Conservation (phyloP, 23 red algal species). For the Pyropia yezoensis region DNA sequence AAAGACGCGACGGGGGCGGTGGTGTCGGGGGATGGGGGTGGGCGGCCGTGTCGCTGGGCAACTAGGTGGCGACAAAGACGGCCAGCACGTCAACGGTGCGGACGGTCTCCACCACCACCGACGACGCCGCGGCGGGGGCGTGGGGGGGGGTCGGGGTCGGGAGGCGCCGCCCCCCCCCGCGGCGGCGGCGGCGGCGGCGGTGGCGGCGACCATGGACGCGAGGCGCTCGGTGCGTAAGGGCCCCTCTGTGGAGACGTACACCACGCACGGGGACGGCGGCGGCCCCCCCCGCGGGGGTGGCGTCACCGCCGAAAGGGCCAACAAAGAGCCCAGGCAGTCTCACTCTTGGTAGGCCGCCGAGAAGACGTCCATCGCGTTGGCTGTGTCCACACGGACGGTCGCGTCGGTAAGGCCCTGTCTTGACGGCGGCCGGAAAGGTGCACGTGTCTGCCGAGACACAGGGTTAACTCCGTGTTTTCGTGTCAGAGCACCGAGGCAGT, state of each 20-base stretch:
- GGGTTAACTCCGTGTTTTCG: too few species aligned
- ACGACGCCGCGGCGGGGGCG: slow-evolving; percentile 3
- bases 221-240: slow-evolving; percentile 23
- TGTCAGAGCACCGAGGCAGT: too few species aligned
- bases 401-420: too few species aligned
- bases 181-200: background rate
- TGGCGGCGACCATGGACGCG: slow-evolving; percentile 21
- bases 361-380: too few species aligned
- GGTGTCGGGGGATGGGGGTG: too few species aligned
- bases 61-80: slow-evolving; percentile 7
- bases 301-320: slow-evolving; percentile 29
- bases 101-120: slow-evolving; percentile 45
- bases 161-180: slow-evolving; percentile 1
- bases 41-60: too few species aligned
- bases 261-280: background rate
- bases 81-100: slow-evolving; percentile 27
- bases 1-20: too few species aligned
- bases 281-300: slow-evolving; percentile 7
- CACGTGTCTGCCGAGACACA: too few species aligned
- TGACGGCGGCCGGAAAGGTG: too few species aligned
- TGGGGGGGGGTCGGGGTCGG: background rate
- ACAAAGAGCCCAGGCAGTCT: too few species aligned
- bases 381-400: too few species aligned
- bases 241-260: slow-evolving; percentile 34
- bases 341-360: too few species aligned